Evolutionary conservation across 192 early-diverging fungal species (phyloP), one percentile per base, ranked within the genome.

Genomic region (Backusella luteola): DNA sequence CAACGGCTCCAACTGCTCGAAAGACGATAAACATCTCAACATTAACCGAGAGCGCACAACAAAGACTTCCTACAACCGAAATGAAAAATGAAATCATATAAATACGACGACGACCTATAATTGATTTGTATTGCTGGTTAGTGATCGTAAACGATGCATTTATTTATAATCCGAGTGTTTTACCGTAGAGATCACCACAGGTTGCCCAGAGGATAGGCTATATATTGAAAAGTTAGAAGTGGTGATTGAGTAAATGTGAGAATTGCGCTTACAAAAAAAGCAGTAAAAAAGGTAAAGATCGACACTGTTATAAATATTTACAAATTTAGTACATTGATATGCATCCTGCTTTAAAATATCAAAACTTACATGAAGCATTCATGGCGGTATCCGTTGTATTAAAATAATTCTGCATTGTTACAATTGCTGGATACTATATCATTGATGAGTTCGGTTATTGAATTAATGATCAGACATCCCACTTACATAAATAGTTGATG

Each of bases 21-120:
- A 76, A 81, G 11, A 63, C 71, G 42, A 81, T 77, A 52, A 81
- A 67, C 75, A 77, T 77, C 14, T 39, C 41, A 29, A 76, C 73
- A 44, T 77, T 81, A 4, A 77, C 56, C 9, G 80, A 75, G 19
- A 81, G 26, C 14, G 76, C 80, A 66, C 76, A 81, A 12, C 80
- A 68, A 4, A 74, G 32, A 69, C 67, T 77, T 34, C 72, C 80
- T 15, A 74, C 23, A 6, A 81, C 73, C 46, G 66, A 73, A 19
- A 81, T 73, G 3, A 74, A 71, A 34, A 77, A 74, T 0, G 80
- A 81, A 38, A 81, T 66, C 21, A 81, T 66, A n/a, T 81, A 81
- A 41, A 81, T 77, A 17, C 42, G 44, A n/a, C 80, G 76, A 34
- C 80, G 71, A 35, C 80, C 79, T 77, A 70, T 32, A 15, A 39